A percentile compares a stretch with the other conserved stretches of the same genome.
Conservation (phyloP, 108 stramenopile species). For the Nannochloropsis gaditana region DNA sequence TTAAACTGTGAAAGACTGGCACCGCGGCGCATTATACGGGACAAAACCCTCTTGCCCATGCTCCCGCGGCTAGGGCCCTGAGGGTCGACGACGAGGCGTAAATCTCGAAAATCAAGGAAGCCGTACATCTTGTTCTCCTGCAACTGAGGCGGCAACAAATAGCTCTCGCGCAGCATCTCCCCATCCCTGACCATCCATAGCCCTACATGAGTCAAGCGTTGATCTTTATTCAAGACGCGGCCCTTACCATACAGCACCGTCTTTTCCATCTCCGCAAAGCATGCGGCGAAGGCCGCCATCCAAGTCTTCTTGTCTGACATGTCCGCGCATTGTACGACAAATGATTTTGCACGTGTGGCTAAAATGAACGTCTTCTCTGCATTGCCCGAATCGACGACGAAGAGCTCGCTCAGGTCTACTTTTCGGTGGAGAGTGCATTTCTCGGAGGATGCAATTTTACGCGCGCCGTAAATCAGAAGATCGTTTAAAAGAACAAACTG, state of each 20-base stretch:
- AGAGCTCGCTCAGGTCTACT: not conserved
- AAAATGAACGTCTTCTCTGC: slow-evolving; percentile 11
- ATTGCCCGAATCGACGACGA: not conserved
- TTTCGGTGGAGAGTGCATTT: not conserved
- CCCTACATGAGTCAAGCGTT: slow-evolving; percentile 12
- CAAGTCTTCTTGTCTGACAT: not conserved
- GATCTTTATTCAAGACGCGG: not conserved
- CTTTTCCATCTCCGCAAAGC: slow-evolving; percentile 18
- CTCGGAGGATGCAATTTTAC: slow-evolving; percentile 5
- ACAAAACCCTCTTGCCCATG: slow-evolving; percentile 3
- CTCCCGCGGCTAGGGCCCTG: not conserved
- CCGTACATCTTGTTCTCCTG: not conserved
- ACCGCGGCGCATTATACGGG: not conserved
- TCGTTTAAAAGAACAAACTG: slow-evolving; percentile 52
- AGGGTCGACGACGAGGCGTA: slow-evolving; percentile 10
- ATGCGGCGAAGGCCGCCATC: not conserved
- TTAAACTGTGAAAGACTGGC: slow-evolving; percentile 14
- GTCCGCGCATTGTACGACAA: slow-evolving; percentile 20
- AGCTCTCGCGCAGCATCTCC: not conserved
- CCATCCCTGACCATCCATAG: slow-evolving; percentile 17
- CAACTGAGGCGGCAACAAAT: not conserved
- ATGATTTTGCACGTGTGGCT: not conserved
- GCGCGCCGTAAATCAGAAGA: slow-evolving; percentile 40
- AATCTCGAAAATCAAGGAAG: slow-evolving; percentile 20
- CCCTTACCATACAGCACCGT: not conserved